Evolutionary conservation across 306 rosid species (phyloP).

Genomic region (Canavalia gladiata): DNA sequence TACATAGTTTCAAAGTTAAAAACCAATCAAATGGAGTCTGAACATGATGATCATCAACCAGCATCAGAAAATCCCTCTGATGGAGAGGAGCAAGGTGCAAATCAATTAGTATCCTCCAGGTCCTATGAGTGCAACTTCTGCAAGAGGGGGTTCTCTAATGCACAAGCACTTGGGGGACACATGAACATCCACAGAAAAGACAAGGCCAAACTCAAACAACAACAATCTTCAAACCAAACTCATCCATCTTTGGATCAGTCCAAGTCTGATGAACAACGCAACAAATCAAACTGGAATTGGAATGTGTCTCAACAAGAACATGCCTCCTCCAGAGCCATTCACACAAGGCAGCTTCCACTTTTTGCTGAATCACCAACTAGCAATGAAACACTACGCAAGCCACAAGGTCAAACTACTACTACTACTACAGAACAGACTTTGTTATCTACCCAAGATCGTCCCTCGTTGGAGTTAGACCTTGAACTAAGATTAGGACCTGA

Average conservation of each 20-base stretch:
- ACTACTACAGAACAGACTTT: slow-evolving; percentile 14
- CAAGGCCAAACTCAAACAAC: slow-evolving; percentile 81
- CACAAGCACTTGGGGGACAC: slow-evolving; percentile 95
- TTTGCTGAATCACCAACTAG: slow-evolving; percentile 53
- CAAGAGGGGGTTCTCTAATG: slow-evolving; percentile 88
- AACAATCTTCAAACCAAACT: slow-evolving; percentile 49
- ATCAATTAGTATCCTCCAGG: slow-evolving; percentile 33
- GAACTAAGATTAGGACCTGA: slow-evolving; percentile 86
- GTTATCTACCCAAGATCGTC: slow-evolving; percentile 15
- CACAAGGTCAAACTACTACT: slow-evolving; percentile 25
- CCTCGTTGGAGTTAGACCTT: slow-evolving; percentile 69
- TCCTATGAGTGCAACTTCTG: slow-evolving; percentile 85
- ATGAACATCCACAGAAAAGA: slow-evolving; percentile 91
- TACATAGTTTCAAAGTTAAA: slow-evolving; percentile 10
- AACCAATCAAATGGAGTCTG: slow-evolving; percentile 52
- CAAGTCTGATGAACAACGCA: background rate
- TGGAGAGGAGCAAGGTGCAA: slow-evolving; percentile 48
- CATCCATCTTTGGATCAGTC: slow-evolving; percentile 38
- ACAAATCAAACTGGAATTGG: slow-evolving; percentile 36
- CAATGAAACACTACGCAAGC: slow-evolving; percentile 14
- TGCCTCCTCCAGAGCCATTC: slow-evolving; percentile 37
- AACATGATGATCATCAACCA: slow-evolving; percentile 40
- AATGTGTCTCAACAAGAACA: slow-evolving; percentile 47
- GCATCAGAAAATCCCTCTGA: slow-evolving; percentile 41
- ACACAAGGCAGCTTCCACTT: slow-evolving; percentile 57